These are phyloP conservation scores for Blakeslea trispora DNA, from an alignment of 371 early-diverging fungal species.

Conservation along the genomic window DNA sequence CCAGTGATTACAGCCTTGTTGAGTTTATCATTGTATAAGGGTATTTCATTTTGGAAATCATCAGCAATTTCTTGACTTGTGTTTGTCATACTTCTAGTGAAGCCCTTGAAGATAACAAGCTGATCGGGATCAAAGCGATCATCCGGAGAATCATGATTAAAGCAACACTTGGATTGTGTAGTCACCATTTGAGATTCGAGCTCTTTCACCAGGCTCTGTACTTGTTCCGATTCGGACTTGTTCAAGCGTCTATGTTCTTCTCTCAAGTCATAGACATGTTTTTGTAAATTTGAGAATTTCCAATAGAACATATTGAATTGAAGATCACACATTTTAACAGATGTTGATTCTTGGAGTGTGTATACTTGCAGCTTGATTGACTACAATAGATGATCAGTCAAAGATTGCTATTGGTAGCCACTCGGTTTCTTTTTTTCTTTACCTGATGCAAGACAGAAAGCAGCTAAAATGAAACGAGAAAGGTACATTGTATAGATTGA, in stretches of 20 bases:
- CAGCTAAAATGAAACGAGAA: too few species aligned
- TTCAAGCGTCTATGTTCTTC: background rate
- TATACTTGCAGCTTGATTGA: background rate
- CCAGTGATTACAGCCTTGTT: background rate
- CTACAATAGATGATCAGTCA: too few species aligned
- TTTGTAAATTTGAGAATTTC: background rate
- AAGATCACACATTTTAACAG: background rate
- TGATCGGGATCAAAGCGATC: background rate
- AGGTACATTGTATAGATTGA: too few species aligned
- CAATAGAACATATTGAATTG: background rate
- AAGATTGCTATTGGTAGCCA: too few species aligned
- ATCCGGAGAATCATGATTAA: background rate
- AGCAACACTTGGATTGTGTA: background rate
- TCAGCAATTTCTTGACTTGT: background rate
- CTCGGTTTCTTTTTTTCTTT: too few species aligned
- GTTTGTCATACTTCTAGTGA: background rate
- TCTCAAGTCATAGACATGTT: background rate
- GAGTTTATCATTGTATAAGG: background rate
- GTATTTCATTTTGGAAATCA: background rate
- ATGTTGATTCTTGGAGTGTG: background rate
- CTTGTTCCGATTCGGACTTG: background rate
- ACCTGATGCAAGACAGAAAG: too few species aligned
- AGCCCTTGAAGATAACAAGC: background rate
- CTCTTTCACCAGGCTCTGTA: background rate
- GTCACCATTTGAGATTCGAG: background rate